Evolutionary conservation across 1,139 yeast genomes (phyloP), one percentile per base, ranked within the genome.

Genomic region (Meyerozyma sp.): DNA sequence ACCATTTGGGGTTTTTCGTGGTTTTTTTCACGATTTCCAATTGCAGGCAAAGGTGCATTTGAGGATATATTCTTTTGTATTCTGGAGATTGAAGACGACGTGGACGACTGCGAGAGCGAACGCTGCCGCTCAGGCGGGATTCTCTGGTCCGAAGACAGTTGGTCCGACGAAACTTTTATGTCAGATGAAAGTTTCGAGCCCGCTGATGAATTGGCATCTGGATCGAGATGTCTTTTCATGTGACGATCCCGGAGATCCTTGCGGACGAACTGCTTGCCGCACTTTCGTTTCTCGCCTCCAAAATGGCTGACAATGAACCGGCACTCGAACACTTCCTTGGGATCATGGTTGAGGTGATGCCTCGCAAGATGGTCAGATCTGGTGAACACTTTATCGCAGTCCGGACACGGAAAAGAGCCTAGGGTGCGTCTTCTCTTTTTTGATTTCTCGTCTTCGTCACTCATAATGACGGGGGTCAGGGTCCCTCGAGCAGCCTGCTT

Each of bases 211-310:
- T 10, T 10, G 6, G 37, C 7, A 20, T 34, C 37, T 13, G 26
- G 25, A 3, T 64, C 51, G 29, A 55, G 52, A 47, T 80, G 85
- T 29, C 84, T 60, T 51, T 75, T 77, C 41, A 73, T 52, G 54
- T 81, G 86, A 42, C 85, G 61, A 5, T 64, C 66, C 20, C 70
- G 57, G 36, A 81, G 56, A 55, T 80, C 86, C 44, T 70, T 74
- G 26, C 86, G 66, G 37, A 52, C 75, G 56, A 71, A 71, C 3
- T 66, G 60, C 47, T 69, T 67, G 10, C 72, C 74, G 52, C 77
- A 71, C 3, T 49, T 43, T 5, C 58, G 49, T 14, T 44, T 45
- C 36, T 37, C 42, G 6, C 63, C 62, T 25, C 44, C 63, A 29
- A 54, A 54, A 32, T 61, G 66, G 41, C 44, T 53, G 8, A 63